A percentile compares a stretch with the other conserved stretches of the same genome.
These are phyloP conservation scores for Nemania serpens DNA, from an alignment of 2,329 filamentous ascomycete genomes.

Conservation along the genomic window DNA sequence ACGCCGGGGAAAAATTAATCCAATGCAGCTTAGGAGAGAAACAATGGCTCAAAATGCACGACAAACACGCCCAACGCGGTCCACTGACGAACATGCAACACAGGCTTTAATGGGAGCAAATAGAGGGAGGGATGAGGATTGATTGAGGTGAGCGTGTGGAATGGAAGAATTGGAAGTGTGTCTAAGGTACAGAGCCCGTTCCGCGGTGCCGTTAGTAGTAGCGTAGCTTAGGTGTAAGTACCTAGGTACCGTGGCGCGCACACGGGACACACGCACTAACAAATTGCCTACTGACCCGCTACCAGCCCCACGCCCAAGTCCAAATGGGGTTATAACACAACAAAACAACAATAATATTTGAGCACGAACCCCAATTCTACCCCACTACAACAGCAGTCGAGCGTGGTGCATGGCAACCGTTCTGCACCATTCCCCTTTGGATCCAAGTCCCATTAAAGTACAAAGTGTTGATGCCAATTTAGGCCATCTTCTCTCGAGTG, in stretches of 20 bases:
- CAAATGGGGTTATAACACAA: constrained; percentile 39
- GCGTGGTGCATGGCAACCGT: constrained; percentile 35
- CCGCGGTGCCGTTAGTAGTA: constrained; percentile 4
- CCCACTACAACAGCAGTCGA: constrained; percentile 32
- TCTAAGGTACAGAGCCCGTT: background rate
- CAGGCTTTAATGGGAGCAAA: constrained; percentile 10
- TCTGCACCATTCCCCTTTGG: constrained; percentile 18
- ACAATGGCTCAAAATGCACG: constrained; percentile 35
- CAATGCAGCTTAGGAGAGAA: constrained; percentile 2
- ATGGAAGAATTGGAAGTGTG: background rate
- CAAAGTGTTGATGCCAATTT: constrained; percentile 7
- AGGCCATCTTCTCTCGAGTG: no score
- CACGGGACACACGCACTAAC: constrained; percentile 12
- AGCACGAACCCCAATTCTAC: constrained; percentile 31
- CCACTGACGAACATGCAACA: constrained; percentile 27
- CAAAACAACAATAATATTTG: constrained; percentile 36
- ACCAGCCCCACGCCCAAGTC: constrained; percentile 12
- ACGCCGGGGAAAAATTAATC: background rate
- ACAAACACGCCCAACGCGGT: constrained; percentile 26
- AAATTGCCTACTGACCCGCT: background rate
- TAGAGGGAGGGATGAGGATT: constrained; percentile 16
- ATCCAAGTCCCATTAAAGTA: background rate
- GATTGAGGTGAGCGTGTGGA: constrained; percentile 18
- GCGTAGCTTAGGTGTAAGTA: no score
- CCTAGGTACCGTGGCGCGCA: constrained; percentile 17